Base-by-base conservation (phyloP, 208 protist species). In the Leishmania braziliensis region DNA sequence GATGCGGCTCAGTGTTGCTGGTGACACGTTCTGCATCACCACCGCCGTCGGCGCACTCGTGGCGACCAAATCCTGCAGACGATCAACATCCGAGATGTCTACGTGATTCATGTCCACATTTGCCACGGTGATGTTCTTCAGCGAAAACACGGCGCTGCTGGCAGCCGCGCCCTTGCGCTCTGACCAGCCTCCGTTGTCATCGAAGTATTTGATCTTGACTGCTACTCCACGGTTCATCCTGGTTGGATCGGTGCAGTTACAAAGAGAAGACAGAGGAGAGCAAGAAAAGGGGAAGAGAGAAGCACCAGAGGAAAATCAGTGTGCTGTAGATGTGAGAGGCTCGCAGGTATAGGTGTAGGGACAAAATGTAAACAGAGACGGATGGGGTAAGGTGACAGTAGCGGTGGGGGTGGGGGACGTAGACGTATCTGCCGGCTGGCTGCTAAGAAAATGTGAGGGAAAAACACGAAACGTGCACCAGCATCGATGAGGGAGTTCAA, bases 201-300 rank as follows among this genome's bases (percentile, higher is more conserved):
- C 93, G 66, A 85, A 95, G 78, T 95, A 91, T 78, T 93, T 92
- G 23, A 97, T 75, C 85, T 92, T 94, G 1, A 90, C 84, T 74
- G 81, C 58, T 8, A 81, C 70, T 18, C 78, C 81, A 16, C 74
- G 58, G 71, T 81, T 68, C 86, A 80, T 84, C 48, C 23, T 78
- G 75, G 51, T 29, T 78, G 16, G 6, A 53, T 60, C 54, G 18
- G 82, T 29, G 8, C 20, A 10, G 2, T 23, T 6, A 23, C 14
- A 43, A 43, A 56, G 26, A 75, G 10, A n/a, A 60, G 50, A 75
- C 12, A 18, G 14, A 63, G 23, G 16, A 63, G 51, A 76, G 23
- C 48, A 20, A 48, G 29, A 76, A 29, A 16, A 43, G 51, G 9
- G 53, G 5, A 4, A 20, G 33, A 6, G 46, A 50, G 1, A 14